phyloP scores from a whole-genome alignment of 495 filamentous ascomycete genomes.

The Penicillium psychrofluorescens region DNA sequence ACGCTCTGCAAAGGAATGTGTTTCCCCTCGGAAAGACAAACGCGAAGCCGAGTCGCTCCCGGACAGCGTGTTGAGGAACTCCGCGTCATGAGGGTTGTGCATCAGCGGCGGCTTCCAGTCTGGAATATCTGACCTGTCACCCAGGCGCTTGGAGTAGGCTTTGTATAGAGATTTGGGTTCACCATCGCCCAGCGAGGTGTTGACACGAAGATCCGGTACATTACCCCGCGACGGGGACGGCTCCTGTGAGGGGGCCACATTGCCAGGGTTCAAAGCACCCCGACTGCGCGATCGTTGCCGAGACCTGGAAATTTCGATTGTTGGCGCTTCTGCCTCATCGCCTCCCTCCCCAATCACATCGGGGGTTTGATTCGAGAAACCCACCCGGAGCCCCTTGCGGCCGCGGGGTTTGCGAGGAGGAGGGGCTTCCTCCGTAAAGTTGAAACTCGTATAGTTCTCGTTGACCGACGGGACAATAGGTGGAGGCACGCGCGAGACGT shows the following conservation, averaged over 20 bases:
- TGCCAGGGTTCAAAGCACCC: background rate
- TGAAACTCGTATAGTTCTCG: conserved; percentile 14
- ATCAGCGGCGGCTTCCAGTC: conserved; percentile 23
- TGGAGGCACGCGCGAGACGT: conserved; percentile 11
- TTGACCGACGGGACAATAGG: conserved; percentile 5
- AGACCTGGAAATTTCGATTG: conserved; percentile 55
- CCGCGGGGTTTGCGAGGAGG: conserved; percentile 26
- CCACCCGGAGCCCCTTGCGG: conserved; percentile 61
- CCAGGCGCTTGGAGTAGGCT: conserved; percentile 5
- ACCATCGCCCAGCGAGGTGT: conserved; percentile 30
- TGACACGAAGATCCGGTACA: conserved; percentile 25
- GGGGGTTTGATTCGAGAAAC: conserved; percentile 58
- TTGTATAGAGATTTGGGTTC: conserved; percentile 7
- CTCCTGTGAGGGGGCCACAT: conserved; percentile 8
- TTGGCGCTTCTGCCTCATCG: conserved; percentile 67
- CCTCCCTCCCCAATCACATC: conserved; percentile 83
- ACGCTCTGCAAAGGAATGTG: conserved; percentile 43
- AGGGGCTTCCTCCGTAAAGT: conserved; percentile 2
- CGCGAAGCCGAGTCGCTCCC: conserved; percentile 26
- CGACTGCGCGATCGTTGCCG: conserved; percentile 37
- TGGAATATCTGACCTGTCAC: conserved; percentile 6
- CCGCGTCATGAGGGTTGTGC: conserved; percentile 26
- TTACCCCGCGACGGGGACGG: conserved; percentile 4
- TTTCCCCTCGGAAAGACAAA: conserved; percentile 35
- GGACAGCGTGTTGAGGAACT: conserved; percentile 32